A percentile compares a stretch with the other conserved stretches of the same genome.
These are phyloP conservation scores for Tanozyma kutaoensis DNA, from an alignment of 805 yeast species.

Conservation along the genomic window DNA sequence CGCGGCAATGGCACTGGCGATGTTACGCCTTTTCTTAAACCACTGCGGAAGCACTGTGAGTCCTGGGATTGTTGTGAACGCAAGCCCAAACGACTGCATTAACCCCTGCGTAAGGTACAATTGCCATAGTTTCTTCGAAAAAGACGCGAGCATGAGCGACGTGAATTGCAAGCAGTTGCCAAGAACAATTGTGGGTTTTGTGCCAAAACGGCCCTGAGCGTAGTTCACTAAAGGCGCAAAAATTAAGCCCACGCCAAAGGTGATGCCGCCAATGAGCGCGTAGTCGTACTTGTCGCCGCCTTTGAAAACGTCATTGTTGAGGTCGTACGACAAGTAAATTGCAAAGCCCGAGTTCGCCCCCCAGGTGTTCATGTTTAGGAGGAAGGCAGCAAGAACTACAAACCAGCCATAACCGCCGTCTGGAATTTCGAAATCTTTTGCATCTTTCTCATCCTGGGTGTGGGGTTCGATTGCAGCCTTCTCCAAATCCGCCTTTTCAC, in stretches of 20 bases:
- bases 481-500: too few relatives aligned
- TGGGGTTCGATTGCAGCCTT: background rate
- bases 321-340: constrained; percentile 44
- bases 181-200: constrained; percentile 29
- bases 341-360: constrained; percentile 63
- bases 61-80: constrained; percentile 46
- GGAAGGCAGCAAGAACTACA: constrained; percentile 33
- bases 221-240: constrained; percentile 41
- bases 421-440: constrained; percentile 3
- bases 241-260: constrained; percentile 47
- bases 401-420: constrained; percentile 70
- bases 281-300: background rate
- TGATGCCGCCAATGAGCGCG: constrained; percentile 46
- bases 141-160: constrained; percentile 49
- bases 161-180: constrained; percentile 41
- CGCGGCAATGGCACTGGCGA: constrained; percentile 35
- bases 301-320: constrained; percentile 20
- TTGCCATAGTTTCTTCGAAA: constrained; percentile 48
- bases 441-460: background rate
- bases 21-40: constrained; percentile 51
- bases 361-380: constrained; percentile 53
- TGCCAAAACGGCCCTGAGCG: constrained; percentile 34
- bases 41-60: constrained; percentile 53
- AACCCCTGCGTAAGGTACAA: constrained; percentile 58
- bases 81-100: constrained; percentile 32